These are phyloP conservation scores for Penicillium paneum DNA, from an alignment of 2,329 filamentous ascomycete genomes.

Conservation along the genomic window DNA sequence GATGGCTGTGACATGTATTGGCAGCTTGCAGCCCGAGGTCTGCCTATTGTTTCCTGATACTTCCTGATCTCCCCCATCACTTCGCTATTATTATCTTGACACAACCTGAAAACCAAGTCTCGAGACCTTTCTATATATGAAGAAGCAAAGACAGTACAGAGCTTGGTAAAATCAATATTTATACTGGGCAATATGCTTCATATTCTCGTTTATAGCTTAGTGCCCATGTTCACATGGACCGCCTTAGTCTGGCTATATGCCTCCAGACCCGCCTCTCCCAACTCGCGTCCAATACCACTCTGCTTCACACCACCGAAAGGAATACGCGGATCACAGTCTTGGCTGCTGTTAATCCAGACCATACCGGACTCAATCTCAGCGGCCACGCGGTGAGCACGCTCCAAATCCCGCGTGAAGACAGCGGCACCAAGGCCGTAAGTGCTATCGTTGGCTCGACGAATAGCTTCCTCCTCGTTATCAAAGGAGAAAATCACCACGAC, in stretches of 20 bases:
- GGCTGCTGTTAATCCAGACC: slow-evolving; percentile 47
- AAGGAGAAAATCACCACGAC: slow-evolving; percentile 43
- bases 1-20: too few relatives aligned
- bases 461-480: slow-evolving; percentile 39
- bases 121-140: too few relatives aligned
- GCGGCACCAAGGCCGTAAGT: slow-evolving; percentile 44
- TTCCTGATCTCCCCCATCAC: too few relatives aligned
- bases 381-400: slow-evolving; percentile 43
- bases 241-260: slow-evolving; percentile 42
- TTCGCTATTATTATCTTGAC: too few relatives aligned
- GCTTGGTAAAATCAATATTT: not conserved
- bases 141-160: too few relatives aligned
- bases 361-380: slow-evolving; percentile 46
- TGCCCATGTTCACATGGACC: slow-evolving; percentile 43
- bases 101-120: too few relatives aligned
- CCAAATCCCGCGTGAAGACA: slow-evolving; percentile 44
- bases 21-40: too few relatives aligned
- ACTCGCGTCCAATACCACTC: slow-evolving; percentile 51
- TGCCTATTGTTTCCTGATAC: too few relatives aligned
- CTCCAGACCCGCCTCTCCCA: slow-evolving; percentile 42
- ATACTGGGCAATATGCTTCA: not conserved
- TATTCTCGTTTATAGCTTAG: slow-evolving; percentile 21
- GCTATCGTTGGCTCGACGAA: slow-evolving; percentile 40
- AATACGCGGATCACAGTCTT: slow-evolving; percentile 42
- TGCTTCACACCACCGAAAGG: slow-evolving; percentile 48